phyloP scores from a whole-genome alignment of 108 stramenopile species.

The Chaetoceros tenuissimus region DNA sequence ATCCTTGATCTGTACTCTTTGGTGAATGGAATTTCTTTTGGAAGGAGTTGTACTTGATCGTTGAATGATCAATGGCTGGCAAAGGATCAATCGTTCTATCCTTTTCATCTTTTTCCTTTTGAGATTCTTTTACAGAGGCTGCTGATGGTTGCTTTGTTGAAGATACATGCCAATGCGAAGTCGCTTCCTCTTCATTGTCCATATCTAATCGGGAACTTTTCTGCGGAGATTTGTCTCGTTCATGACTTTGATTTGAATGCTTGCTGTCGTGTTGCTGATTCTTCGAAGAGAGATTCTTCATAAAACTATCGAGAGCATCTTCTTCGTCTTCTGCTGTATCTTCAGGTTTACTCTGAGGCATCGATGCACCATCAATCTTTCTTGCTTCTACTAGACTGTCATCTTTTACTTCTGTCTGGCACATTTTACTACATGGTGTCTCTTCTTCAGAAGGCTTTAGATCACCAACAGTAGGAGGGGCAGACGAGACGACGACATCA shows the following conservation, averaged over 20 bases:
- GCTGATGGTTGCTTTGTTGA: background rate
- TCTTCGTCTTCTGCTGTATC: slow-evolving; percentile 62
- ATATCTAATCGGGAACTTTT: slow-evolving; percentile 43
- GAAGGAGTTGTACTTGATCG: slow-evolving; percentile 18
- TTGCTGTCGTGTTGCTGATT: too few relatives aligned
- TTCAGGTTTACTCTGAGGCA: too few relatives aligned
- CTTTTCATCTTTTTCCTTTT: slow-evolving; percentile 14
- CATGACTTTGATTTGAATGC: background rate
- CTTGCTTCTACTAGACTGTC: background rate
- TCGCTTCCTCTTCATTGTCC: slow-evolving; percentile 80
- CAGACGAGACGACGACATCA: too few relatives aligned
- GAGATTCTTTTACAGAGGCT: background rate
- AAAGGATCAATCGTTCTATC: slow-evolving; percentile 18
- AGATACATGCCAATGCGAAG: slow-evolving; percentile 47
- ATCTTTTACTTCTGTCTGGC: too few relatives aligned
- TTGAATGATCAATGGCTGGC: slow-evolving; percentile 13
- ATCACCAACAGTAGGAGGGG: background rate
- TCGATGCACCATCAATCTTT: slow-evolving; percentile 1
- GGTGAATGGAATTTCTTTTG: slow-evolving; percentile 17
- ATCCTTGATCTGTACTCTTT: slow-evolving; percentile 6
- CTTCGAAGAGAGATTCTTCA: slow-evolving; percentile 44
- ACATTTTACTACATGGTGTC: too few relatives aligned
- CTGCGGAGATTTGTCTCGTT: background rate
- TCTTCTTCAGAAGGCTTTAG: background rate
- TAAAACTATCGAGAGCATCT: slow-evolving; percentile 81